phyloP scores from a whole-genome alignment of 2,329 filamentous ascomycete species.

The Zasmidium angulare region DNA sequence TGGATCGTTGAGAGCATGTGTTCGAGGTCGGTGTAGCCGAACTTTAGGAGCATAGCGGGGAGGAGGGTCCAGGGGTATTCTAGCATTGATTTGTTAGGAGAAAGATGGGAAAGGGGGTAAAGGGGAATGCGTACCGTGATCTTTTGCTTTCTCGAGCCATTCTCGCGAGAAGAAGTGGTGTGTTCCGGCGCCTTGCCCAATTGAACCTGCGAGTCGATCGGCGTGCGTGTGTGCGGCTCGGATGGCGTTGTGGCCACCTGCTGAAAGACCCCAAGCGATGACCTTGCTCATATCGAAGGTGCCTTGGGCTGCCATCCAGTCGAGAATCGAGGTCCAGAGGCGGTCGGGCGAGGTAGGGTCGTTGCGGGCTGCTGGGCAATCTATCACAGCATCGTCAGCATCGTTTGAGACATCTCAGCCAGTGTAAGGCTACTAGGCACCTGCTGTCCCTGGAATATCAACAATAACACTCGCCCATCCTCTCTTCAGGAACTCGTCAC shows the following conservation, averaged over 20 bases:
- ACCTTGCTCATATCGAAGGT: slow-evolving; percentile 59
- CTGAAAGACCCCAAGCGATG: slow-evolving; percentile 64
- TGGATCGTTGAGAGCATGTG: slow-evolving; percentile 56
- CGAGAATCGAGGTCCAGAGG: slow-evolving; percentile 61
- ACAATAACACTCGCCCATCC: slow-evolving; percentile 64
- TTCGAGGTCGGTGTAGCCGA: slow-evolving; percentile 59
- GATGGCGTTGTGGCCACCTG: slow-evolving; percentile 66
- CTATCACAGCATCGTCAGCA: slow-evolving; percentile 57
- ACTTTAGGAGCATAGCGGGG: slow-evolving; percentile 57
- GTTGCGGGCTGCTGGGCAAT: slow-evolving; percentile 63
- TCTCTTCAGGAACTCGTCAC: slow-evolving; percentile 61
- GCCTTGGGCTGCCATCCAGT: slow-evolving; percentile 55
- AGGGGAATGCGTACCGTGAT: slow-evolving; percentile 47
- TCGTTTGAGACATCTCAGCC: not conserved
- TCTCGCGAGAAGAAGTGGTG: slow-evolving; percentile 61
- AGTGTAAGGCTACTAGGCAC: slow-evolving; percentile 59
- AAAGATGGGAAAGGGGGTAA: not conserved
- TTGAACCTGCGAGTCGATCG: slow-evolving; percentile 51
- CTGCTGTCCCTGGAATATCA: slow-evolving; percentile 67
- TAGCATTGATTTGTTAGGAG: too few relatives aligned
- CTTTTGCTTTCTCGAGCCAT: slow-evolving; percentile 63
- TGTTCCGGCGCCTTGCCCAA: slow-evolving; percentile 64
- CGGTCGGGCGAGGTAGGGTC: slow-evolving; percentile 62
- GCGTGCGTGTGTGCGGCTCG: slow-evolving; percentile 68
- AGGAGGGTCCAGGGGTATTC: slow-evolving; percentile 42